These are phyloP conservation scores for Radiomyces spectabilis DNA, from an alignment of 192 early-diverging fungal species.

Conservation along the genomic window DNA sequence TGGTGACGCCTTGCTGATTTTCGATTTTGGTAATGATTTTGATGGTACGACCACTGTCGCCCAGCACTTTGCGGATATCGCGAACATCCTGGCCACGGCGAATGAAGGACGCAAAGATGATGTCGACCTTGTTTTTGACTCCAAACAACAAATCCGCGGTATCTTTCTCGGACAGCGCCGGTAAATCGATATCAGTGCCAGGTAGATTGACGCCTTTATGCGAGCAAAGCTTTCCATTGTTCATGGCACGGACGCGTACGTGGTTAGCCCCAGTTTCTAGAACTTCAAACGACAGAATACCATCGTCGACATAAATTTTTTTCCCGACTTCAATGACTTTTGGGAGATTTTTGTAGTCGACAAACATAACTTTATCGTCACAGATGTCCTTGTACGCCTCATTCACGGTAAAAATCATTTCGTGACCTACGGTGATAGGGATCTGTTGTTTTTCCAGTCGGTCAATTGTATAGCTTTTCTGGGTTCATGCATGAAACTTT, in stretches of 20 bases:
- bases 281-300: slow-evolving; percentile 91
- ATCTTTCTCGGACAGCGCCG: slow-evolving; percentile 94
- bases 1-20: slow-evolving; percentile 93
- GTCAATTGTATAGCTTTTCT: no score
- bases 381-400: slow-evolving; percentile 52
- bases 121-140: slow-evolving; percentile 89
- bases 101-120: slow-evolving; percentile 96
- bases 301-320: slow-evolving; percentile 89
- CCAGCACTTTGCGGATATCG: slow-evolving; percentile 83
- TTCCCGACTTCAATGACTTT: slow-evolving; percentile 69
- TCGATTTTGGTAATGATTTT: slow-evolving; percentile 98
- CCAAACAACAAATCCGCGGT: slow-evolving; percentile 86
- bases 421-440: slow-evolving; percentile 67
- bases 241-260: slow-evolving; percentile 68
- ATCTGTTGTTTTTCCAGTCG: no score
- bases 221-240: slow-evolving; percentile 82
- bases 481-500: not conserved
- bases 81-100: slow-evolving; percentile 84
- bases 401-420: slow-evolving; percentile 71
- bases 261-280: slow-evolving; percentile 51
- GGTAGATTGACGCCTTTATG: slow-evolving; percentile 98
- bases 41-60: slow-evolving; percentile 75
- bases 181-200: slow-evolving; percentile 82
- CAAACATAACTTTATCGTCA: slow-evolving; percentile 60
- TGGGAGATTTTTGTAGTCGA: slow-evolving; percentile 76